A percentile compares a stretch with the other conserved stretches of the same genome.
Conservation (phyloP, 345 rosid species). For the Corchorus olitorius region DNA sequence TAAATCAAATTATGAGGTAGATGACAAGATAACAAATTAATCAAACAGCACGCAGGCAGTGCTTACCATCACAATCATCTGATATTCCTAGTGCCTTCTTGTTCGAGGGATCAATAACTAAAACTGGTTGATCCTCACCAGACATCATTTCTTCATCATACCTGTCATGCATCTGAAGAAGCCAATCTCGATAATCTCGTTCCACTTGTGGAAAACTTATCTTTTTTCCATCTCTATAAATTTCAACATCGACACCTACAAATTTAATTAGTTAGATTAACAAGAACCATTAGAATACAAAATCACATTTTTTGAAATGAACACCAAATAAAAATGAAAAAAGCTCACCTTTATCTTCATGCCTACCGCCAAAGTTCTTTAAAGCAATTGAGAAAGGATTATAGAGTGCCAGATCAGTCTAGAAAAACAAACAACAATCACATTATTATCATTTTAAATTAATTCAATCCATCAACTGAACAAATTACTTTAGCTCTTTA, state of each 20-base stretch:
- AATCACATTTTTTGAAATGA: not conserved
- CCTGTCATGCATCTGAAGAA: conserved; percentile 58
- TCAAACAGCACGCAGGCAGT: not conserved
- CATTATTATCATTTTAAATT: not conserved
- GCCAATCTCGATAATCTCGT: conserved; percentile 63
- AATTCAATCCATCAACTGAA: not conserved
- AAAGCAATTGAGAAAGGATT: conserved; percentile 58
- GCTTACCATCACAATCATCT: conserved; percentile 71
- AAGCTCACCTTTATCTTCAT: conserved; percentile 44
- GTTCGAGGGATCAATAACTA: conserved; percentile 43
- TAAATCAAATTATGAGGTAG: conserved; percentile 7
- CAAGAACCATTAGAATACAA: not conserved
- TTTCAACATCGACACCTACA: conserved; percentile 47
- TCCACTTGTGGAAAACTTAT: conserved; percentile 47
- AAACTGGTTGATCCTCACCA: conserved; percentile 58
- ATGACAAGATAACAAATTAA: not conserved
- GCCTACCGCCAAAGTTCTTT: conserved; percentile 51
- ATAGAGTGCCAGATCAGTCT: conserved; percentile 71
- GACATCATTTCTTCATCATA: conserved; percentile 63
- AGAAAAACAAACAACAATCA: conserved; percentile 21
- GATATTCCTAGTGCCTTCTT: conserved; percentile 56
- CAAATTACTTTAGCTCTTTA: not conserved
- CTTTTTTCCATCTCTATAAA: conserved; percentile 39
- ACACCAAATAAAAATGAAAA: not conserved
- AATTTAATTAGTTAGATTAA: conserved; percentile 7